These are phyloP conservation scores for Pulveroboletus sp. DNA, from an alignment of 768 basidiomycete species.

Conservation along the genomic window DNA sequence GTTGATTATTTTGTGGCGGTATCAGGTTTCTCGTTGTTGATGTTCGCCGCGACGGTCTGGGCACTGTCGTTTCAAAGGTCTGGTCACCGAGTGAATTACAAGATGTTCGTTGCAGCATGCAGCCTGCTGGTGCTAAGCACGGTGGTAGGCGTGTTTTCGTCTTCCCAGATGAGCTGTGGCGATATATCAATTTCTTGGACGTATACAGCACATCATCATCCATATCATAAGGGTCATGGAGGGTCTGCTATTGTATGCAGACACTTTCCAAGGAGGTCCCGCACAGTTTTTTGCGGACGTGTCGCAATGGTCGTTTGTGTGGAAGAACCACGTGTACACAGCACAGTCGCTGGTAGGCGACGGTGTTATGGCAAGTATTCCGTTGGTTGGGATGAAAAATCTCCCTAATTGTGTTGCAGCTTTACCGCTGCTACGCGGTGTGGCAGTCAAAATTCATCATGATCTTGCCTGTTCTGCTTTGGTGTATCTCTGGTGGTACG, in stretches of 20 bases:
- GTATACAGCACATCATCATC: slow-evolving; percentile 23
- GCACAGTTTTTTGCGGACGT: slow-evolving; percentile 23
- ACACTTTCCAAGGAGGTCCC: slow-evolving; percentile 18
- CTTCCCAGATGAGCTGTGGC: no score
- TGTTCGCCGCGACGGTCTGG: slow-evolving; percentile 33
- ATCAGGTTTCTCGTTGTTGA: slow-evolving; percentile 36
- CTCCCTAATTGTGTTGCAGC: slow-evolving; percentile 11
- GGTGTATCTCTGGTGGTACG: slow-evolving; percentile 28
- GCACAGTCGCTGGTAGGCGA: slow-evolving; percentile 31
- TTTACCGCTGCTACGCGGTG: slow-evolving; percentile 30
- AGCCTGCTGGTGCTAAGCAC: slow-evolving; percentile 31
- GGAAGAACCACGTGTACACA: slow-evolving; percentile 21
- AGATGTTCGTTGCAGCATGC: slow-evolving; percentile 23
- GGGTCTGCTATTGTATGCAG: slow-evolving; percentile 24
- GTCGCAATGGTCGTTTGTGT: slow-evolving; percentile 28
- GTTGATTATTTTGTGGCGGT: background rate
- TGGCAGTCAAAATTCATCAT: slow-evolving; percentile 30
- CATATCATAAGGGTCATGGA: slow-evolving; percentile 23
- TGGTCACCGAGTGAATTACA: slow-evolving; percentile 12
- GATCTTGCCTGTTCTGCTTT: slow-evolving; percentile 27
- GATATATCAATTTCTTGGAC: background rate
- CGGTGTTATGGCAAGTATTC: slow-evolving; percentile 23
- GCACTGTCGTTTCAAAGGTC: slow-evolving; percentile 11
- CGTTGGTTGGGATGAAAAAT: background rate
- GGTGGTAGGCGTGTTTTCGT: slow-evolving; percentile 17